Percentiles rank a stretch among this genome's conserved stretches.
These are phyloP conservation scores for Larix sibirica DNA, from an alignment of 83 land plant species.

Conservation along the genomic window DNA sequence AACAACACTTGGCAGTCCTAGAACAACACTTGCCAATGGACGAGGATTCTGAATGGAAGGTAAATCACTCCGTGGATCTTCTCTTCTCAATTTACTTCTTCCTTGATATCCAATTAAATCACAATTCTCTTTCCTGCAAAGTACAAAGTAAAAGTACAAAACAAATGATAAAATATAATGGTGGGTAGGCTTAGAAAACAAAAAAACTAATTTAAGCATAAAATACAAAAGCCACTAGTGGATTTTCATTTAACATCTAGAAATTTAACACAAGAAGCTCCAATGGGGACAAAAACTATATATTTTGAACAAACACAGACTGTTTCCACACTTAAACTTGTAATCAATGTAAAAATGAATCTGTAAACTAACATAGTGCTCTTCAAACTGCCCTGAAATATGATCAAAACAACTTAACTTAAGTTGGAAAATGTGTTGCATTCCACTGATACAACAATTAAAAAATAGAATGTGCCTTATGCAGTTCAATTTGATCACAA, in stretches of 20 bases:
- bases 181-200: neutral
- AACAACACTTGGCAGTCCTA: neutral
- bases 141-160: neutral
- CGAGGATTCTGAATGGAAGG: neutral
- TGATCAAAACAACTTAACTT: neutral
- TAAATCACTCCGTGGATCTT: slow-evolving; percentile 5
- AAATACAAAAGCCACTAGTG: neutral
- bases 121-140: slow-evolving; percentile 8
- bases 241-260: neutral
- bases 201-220: neutral
- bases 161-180: neutral
- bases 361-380: neutral
- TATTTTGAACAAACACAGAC: neutral
- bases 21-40: neutral
- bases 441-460: neutral
- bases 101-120: neutral
- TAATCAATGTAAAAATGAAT: neutral
- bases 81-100: neutral
- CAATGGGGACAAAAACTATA: neutral
- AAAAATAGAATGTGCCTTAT: no score
- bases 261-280: neutral
- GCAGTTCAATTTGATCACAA: no score
- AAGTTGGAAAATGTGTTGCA: neutral
- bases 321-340: neutral
- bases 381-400: neutral